phyloP scores from a whole-genome alignment of 179 eudicot species.

The Spergularia azorica region DNA sequence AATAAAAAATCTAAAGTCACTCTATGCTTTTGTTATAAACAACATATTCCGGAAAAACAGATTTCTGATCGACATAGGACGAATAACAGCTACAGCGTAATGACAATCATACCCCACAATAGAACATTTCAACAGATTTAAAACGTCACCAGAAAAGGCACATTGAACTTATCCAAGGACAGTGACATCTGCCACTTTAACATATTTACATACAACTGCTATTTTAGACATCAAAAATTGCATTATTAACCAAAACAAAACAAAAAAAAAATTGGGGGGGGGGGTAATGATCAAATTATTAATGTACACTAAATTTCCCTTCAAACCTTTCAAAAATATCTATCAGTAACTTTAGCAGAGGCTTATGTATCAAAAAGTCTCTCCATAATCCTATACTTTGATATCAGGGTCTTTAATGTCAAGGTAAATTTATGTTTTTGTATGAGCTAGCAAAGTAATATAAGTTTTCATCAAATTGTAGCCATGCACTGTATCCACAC shows the following conservation, averaged over 20 bases:
- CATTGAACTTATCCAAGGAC: neutral
- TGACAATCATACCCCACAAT: constrained; percentile 11
- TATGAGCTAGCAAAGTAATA: neutral
- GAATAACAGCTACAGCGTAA: neutral
- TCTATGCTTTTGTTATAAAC: neutral
- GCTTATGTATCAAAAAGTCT: neutral
- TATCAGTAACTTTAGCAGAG: constrained; percentile 5
- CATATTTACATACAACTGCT: neutral
- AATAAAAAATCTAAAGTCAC: neutral
- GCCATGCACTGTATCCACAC: neutral
- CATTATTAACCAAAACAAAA: no score
- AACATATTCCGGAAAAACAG: neutral
- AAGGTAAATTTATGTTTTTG: neutral
- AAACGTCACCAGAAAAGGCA: neutral
- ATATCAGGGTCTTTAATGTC: neutral
- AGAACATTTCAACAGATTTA: neutral
- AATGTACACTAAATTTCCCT: no score
- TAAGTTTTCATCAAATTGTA: constrained; percentile 5
- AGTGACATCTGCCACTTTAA: neutral
- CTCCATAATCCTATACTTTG: neutral
- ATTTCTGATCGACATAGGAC: neutral
- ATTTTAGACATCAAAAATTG: neutral
- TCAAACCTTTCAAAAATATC: no score
- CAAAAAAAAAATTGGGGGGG: no score
- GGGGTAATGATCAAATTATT: no score